A percentile compares a stretch with the other conserved stretches of the same genome.
These are phyloP conservation scores for Syzygium aqueum DNA, from an alignment of 345 rosid species.

Conservation along the genomic window DNA sequence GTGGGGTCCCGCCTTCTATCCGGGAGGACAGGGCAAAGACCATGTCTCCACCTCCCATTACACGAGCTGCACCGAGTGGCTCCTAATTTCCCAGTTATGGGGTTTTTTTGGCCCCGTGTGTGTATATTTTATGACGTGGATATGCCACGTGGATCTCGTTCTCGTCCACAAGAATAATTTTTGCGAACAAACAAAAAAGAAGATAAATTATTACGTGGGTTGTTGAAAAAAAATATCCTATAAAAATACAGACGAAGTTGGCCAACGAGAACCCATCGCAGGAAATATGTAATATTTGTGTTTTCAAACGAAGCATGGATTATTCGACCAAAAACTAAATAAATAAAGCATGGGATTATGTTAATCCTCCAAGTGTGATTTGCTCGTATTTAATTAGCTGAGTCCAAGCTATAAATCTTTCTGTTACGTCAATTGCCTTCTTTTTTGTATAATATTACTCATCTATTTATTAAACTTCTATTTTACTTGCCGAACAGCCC, in stretches of 20 bases:
- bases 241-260: not conserved
- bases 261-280: not conserved
- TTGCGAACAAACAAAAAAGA: not conserved
- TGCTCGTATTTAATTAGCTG: not conserved
- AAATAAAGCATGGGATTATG: not conserved
- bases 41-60: constrained; percentile 13
- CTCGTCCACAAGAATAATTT: not conserved
- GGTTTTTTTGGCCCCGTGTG: not conserved
- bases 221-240: not conserved
- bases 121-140: not conserved
- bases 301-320: not conserved
- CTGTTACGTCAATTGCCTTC: not conserved
- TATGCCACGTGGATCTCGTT: not conserved
- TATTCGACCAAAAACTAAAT: no score
- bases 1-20: not conserved
- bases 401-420: not conserved
- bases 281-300: not conserved
- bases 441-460: not conserved
- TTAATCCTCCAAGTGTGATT: not conserved
- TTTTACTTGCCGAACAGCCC: not conserved
- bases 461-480: not conserved
- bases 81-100: not conserved
- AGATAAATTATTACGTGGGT: not conserved
- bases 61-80: constrained; percentile 2
- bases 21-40: not conserved